Base-by-base conservation (phyloP, 192 early-diverging fungal species). In the Podila horticola region DNA sequence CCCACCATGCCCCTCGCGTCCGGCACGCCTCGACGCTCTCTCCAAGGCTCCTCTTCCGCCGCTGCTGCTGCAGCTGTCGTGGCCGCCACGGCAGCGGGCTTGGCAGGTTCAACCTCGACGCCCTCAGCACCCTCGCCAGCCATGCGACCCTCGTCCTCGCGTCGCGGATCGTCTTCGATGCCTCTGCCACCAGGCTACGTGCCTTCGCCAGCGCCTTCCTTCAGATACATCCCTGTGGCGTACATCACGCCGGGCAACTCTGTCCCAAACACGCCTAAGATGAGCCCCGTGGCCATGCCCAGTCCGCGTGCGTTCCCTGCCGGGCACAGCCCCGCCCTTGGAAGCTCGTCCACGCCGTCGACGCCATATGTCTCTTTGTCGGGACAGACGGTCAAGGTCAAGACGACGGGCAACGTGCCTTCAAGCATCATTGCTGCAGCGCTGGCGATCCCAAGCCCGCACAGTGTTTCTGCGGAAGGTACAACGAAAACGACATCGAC, bases 221-320 rank as follows among this genome's bases (percentile, higher is more conserved):
- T 69, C 58, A n/a, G 67, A 2, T 69, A 69, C 28, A n/a, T 69
- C 24, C 67, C 67, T 19, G 67, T 69, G 7, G 31, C 50, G n/a
- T 69, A 52, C 17, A 34, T 69, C 17, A 69, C 67, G 3, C 67
- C 67, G 4, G 29, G 5, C 28, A 41, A 36, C 38, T 69, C 67
- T 60, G 24, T 30, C 6, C 55, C 58, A 4, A 20, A 5, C 9
- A 69, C 67, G 17, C 67, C 67, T 3, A 69, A 15, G 67, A 58
- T 69, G 58, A 69, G 58, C 5, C 67, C 67, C 7, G 31, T 67
- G 52, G 6, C 36, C 19, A 11, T 20, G 30, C 66, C 52, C 11
- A 67, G 64, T 15, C 57, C 57, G 15, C 41, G 41, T 22, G n/a
- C 52, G 24, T 55, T 55, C n/a, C 52, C 20, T 24, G 20, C 4